phyloP scores from a whole-genome alignment of 2,329 filamentous ascomycete genomes.

The Colletotrichum tropicicola region DNA sequence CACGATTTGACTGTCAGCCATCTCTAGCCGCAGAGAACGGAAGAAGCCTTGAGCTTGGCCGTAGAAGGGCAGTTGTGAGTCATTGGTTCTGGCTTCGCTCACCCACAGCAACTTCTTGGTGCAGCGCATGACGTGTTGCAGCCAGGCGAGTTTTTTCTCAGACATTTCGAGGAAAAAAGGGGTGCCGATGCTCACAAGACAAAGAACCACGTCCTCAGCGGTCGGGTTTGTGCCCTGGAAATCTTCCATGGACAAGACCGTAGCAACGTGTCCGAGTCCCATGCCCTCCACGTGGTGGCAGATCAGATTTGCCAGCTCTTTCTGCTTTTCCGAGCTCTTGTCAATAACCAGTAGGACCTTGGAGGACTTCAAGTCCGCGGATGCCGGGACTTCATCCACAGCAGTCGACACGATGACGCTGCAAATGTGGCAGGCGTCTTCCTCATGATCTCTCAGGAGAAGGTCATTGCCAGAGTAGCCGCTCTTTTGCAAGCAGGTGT shows the following conservation, averaged over 20 bases:
- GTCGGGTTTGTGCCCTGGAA: not conserved
- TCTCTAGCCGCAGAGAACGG: not conserved
- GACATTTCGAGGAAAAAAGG: not conserved
- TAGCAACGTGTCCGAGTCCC: not conserved
- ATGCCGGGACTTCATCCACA: not conserved
- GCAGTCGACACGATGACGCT: not conserved
- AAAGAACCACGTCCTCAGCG: not conserved
- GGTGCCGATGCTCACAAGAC: not conserved
- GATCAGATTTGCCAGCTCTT: not conserved
- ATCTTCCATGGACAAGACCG: not conserved
- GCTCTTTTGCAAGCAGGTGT: not conserved
- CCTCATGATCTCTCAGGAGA: not conserved
- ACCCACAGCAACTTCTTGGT: not conserved
- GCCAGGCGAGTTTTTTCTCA: not conserved
- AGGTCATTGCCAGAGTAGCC: not conserved
- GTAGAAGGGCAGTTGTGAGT: not conserved
- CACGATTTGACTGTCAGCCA: not conserved
- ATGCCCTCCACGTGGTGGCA: not conserved
- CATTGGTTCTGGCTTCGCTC: not conserved
- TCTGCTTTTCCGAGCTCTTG: not conserved
- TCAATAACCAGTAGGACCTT: not conserved
- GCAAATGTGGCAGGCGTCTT: not conserved
- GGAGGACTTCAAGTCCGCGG: not conserved
- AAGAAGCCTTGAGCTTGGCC: not conserved
- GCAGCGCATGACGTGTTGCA: not conserved